A percentile compares a stretch with the other conserved stretches of the same genome.
Evolutionary conservation across 768 basidiomycete genomes (phyloP).

Genomic region (Tylopilus sp.): DNA sequence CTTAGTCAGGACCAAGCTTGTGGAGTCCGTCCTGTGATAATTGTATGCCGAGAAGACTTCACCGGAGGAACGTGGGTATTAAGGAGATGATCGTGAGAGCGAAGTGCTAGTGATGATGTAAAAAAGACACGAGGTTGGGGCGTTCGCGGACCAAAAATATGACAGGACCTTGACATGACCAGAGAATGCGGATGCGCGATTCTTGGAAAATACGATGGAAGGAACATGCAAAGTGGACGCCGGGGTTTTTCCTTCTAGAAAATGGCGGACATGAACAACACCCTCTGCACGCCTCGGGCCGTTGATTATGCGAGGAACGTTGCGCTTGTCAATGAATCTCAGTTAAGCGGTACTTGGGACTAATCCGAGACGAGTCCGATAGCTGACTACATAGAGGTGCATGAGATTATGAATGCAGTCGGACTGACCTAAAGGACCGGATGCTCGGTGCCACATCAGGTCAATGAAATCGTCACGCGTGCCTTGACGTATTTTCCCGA

Average conservation of each 20-base stretch:
- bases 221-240: constrained; percentile 10
- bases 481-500: constrained; percentile 12
- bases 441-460: constrained; percentile 5
- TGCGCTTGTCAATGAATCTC: constrained; percentile 6
- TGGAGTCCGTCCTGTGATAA: constrained; percentile 11
- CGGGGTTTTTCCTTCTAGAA: constrained; percentile 16
- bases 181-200: constrained; percentile 10
- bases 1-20: constrained; percentile 17
- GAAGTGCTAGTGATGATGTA: constrained; percentile 23
- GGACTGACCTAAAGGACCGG: not conserved
- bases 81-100: constrained; percentile 13
- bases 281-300: constrained; percentile 15
- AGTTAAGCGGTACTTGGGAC: constrained; percentile 3
- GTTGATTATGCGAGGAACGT: constrained; percentile 23
- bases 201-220: constrained; percentile 24
- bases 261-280: constrained; percentile 29
- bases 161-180: not conserved
- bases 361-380: constrained; percentile 24
- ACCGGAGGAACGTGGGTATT: constrained; percentile 9
- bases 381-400: too few relatives aligned
- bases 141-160: constrained; percentile 15
- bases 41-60: constrained; percentile 4
- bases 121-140: constrained; percentile 20
- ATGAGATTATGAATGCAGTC: too few relatives aligned
- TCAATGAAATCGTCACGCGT: constrained; percentile 1